Base-by-base conservation (phyloP, 148 eudicot species). In the Amaranthus hypochondriacus region DNA sequence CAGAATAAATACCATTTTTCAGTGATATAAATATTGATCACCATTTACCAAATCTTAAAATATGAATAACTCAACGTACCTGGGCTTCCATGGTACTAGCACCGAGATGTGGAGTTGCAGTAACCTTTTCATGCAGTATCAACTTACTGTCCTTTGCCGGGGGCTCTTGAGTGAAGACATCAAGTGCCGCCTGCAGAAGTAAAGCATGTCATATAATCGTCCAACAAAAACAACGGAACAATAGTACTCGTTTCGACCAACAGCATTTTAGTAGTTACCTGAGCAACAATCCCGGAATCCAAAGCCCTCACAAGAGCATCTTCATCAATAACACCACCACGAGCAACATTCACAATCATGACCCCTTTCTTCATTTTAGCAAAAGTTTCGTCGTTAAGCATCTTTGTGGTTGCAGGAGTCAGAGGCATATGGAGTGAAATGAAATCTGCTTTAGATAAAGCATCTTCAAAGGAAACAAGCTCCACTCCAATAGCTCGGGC, bases 371-470 rank as follows among this genome's bases (percentile, higher is more conserved):
- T 95, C 98, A 95, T 95, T 87, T 95, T 95, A 28, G 90, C 98
- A 78, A 95, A 95, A 70, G 82, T 88, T 53, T 95, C 96, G 64
- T 95, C 97, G 57, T 95, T 95, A 0, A 95, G 87, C 71, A 95
- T 68, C 86, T 95, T 92, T 8, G 85, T 72, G 52, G 98, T 95
- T 39, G 96, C 61, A 73, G 97, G 81, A 48, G 98, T 95, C 18
- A 95, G 92, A 56, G 98, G 98, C 98, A 95, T 95, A 87, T 95
- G 98, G 63, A 95, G 98, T 9, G 98, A 89, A 84, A 95, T 90
- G 84, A 95, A 95, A 75, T 95, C 98, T 4, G 98, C 98, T 21
- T 88, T 82, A 66, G 90, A 58, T 6, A 95, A 76, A 61, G 93
- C 97, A 66, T 92, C 96, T 0, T 95, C 98, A 47, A 92, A 92